Conservation (phyloP, 768 basidiomycete species). For the Tephrocybe sp. region DNA sequence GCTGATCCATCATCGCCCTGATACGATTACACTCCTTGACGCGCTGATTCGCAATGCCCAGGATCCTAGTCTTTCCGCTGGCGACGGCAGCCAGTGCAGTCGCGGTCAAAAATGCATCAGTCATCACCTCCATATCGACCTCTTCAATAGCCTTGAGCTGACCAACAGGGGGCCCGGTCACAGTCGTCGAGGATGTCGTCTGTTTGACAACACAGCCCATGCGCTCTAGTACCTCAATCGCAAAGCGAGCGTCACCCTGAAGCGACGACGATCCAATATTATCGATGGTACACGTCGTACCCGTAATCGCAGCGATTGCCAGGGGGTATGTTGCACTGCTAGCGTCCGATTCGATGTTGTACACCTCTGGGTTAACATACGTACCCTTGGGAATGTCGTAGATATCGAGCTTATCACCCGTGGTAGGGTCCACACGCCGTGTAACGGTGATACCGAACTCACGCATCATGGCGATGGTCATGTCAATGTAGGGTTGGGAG, state of each 20-base stretch:
- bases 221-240: conserved; percentile 85
- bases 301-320: conserved; percentile 95
- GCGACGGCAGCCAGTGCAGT: conserved; percentile 87
- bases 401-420: conserved; percentile 66
- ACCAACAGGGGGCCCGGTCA: conserved; percentile 83
- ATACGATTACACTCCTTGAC: conserved; percentile 99
- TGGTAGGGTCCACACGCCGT: conserved; percentile 56
- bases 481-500: conserved; percentile 98
- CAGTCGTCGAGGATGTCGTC: conserved; percentile 85
- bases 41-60: conserved; percentile 95
- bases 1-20: conserved; percentile 92
- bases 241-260: conserved; percentile 97
- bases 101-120: conserved; percentile 97
- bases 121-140: conserved; percentile 99
- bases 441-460: conserved; percentile 81
- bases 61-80: conserved; percentile 70
- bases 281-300: conserved; percentile 89
- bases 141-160: conserved; percentile 78
- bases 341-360: conserved; percentile 94
- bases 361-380: conserved; percentile 76
- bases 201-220: conserved; percentile 95
- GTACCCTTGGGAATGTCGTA: conserved; percentile 83
- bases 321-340: conserved; percentile 96
- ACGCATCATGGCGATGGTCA: conserved; percentile 98
- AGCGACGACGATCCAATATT: conserved; percentile 90